Conservation (phyloP, 176 grass and related monocot species). For the Rhipidocladum racemiflorum region DNA sequence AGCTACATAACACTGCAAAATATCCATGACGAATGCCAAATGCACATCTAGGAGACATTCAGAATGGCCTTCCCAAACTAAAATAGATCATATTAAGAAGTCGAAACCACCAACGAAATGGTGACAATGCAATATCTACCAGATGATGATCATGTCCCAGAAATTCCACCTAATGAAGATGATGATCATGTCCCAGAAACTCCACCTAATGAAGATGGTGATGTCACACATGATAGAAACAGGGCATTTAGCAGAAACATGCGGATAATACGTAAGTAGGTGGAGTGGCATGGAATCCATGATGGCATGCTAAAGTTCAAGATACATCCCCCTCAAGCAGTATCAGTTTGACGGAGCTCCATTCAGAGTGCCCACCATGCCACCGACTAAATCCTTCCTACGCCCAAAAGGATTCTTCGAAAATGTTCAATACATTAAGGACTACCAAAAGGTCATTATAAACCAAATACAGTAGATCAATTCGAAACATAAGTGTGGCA, state of each 20-base stretch:
- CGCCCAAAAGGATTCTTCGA: conserved; percentile 94
- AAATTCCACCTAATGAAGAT: conserved; percentile 48
- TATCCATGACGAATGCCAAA: conserved; percentile 40
- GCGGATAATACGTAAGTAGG: conserved; percentile 43
- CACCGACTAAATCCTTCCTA: conserved; percentile 71
- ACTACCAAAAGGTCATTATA: conserved; percentile 9
- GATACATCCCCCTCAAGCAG: conserved; percentile 54
- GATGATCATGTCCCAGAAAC: conserved; percentile 41
- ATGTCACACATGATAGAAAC: conserved; percentile 51
- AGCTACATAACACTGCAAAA: conserved; percentile 36
- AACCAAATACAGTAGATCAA: conserved; percentile 17
- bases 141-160: conserved; percentile 46
- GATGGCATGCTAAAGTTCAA: conserved; percentile 55
- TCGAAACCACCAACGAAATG: conserved; percentile 35
- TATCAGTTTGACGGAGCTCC: conserved; percentile 50
- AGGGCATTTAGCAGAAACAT: conserved; percentile 54
- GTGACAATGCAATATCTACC: conserved; percentile 64
- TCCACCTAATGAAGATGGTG: conserved; percentile 48
- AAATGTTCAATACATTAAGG: conserved; percentile 73
- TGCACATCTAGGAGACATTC: conserved; percentile 52
- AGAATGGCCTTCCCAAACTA: conserved; percentile 32
- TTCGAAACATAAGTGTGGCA: neutral
- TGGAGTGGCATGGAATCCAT: conserved; percentile 62
- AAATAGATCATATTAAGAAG: conserved; percentile 32
- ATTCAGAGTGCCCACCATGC: conserved; percentile 38